A percentile compares a stretch with the other conserved stretches of the same genome.
These are phyloP conservation scores for Pseudogymnoascus sp. DNA, from an alignment of 2,329 filamentous ascomycete species.

Conservation along the genomic window DNA sequence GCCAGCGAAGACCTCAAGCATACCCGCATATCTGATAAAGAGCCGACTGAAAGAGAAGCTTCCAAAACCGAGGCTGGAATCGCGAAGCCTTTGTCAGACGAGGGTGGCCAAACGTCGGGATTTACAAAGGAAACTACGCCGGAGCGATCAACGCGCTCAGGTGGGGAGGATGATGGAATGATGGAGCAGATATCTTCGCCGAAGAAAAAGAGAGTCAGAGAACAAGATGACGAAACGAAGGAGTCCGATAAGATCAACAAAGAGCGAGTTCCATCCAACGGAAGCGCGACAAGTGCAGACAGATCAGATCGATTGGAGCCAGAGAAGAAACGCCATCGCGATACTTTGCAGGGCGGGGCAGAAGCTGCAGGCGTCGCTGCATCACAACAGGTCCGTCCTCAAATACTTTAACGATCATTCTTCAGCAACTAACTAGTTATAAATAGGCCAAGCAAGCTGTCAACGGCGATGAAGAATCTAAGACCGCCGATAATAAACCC, in stretches of 20 bases:
- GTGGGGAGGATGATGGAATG: slow-evolving; percentile 33
- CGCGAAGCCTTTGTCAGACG: slow-evolving; percentile 22
- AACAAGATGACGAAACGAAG: slow-evolving; percentile 37
- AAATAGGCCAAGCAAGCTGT: neutral
- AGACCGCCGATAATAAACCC: neutral
- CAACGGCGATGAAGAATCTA: neutral
- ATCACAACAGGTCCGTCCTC: neutral
- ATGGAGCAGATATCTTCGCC: slow-evolving; percentile 49
- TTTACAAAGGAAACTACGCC: slow-evolving; percentile 22
- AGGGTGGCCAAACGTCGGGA: slow-evolving; percentile 25
- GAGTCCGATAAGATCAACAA: slow-evolving; percentile 29
- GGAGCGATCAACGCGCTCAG: slow-evolving; percentile 29
- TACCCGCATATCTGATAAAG: slow-evolving; percentile 51
- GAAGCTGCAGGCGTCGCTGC: slow-evolving; percentile 25
- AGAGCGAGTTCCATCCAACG: slow-evolving; percentile 34
- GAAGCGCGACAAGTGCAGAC: slow-evolving; percentile 30
- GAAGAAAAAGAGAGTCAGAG: slow-evolving; percentile 52
- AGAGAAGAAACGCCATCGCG: slow-evolving; percentile 57
- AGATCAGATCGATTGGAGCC: slow-evolving; percentile 43
- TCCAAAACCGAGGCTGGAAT: slow-evolving; percentile 22
- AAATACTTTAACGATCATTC: neutral
- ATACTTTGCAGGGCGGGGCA: slow-evolving; percentile 31
- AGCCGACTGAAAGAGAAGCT: slow-evolving; percentile 14
- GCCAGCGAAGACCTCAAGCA: slow-evolving; percentile 57
- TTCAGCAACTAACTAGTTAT: neutral